Conservation (phyloP, 2,329 filamentous ascomycete genomes). For the Aspergillus carbonarius region DNA sequence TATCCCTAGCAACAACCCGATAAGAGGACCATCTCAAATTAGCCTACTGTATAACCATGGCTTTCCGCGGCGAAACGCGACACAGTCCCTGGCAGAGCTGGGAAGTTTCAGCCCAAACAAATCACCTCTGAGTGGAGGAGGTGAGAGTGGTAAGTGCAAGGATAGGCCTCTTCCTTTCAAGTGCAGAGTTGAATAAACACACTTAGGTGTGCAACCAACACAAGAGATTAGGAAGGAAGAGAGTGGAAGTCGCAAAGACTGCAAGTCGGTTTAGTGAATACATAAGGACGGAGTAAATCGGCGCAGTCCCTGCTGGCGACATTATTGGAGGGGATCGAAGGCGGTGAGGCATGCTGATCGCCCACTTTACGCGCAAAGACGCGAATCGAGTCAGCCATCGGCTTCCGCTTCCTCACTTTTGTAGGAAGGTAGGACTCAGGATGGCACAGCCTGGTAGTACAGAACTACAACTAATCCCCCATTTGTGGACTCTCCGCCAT, state of each 20-base stretch:
- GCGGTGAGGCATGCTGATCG: conserved; percentile 18
- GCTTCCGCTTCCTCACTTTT: background rate
- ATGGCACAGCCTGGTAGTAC: no score
- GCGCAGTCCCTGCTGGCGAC: conserved; percentile 4
- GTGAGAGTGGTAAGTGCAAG: background rate
- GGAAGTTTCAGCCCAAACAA: background rate
- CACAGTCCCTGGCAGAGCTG: background rate
- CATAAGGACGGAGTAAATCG: conserved; percentile 14
- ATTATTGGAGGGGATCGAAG: conserved; percentile 18
- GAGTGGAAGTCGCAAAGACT: background rate
- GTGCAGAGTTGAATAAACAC: background rate
- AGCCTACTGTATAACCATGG: conserved; percentile 17
- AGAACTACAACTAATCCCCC: background rate
- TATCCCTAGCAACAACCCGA: background rate
- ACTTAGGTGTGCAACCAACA: background rate
- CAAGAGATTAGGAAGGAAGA: background rate
- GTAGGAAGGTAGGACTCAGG: background rate
- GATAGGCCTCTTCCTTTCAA: background rate
- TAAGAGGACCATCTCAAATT: background rate
- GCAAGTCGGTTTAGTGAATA: background rate
- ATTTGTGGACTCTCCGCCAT: background rate
- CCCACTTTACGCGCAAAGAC: conserved; percentile 27
- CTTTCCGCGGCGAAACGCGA: conserved; percentile 1
- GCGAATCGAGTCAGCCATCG: conserved; percentile 9
- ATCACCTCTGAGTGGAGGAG: background rate